Conservation (phyloP, 164 flowering plant genomes). For the Paratinospora sagittata region DNA sequence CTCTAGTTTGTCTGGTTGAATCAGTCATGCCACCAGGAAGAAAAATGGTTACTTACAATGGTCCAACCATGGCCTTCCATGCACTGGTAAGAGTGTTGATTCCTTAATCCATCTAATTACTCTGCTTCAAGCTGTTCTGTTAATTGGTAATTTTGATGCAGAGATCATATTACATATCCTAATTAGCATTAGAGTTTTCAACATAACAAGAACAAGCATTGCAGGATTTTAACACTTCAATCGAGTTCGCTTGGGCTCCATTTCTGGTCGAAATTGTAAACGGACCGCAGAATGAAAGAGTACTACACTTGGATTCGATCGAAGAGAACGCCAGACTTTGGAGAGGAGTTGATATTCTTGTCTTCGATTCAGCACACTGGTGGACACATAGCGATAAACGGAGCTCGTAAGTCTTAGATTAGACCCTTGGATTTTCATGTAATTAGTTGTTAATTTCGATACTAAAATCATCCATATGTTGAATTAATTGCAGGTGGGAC, state of each 20-base stretch:
- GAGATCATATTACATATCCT: no score
- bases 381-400: conserved; percentile 66
- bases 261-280: conserved; percentile 60
- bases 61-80: conserved; percentile 62
- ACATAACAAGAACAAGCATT: not conserved
- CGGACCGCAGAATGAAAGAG: conserved; percentile 44
- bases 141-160: no score
- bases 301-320: conserved; percentile 28
- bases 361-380: conserved; percentile 92
- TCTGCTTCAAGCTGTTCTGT: not conserved
- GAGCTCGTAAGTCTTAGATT: conserved; percentile 46
- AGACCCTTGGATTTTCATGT: not conserved
- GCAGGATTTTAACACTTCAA: conserved; percentile 76
- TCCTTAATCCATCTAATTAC: not conserved
- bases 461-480: not conserved
- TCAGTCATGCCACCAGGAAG: conserved; percentile 47
- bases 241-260: conserved; percentile 88
- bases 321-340: conserved; percentile 29
- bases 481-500: conserved; percentile 59
- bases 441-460: not conserved
- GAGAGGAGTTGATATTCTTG: conserved; percentile 37
- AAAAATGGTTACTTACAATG: conserved; percentile 45
- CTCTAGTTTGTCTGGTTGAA: conserved; percentile 75
- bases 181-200: no score
- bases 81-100: conserved; percentile 32